Evolutionary conservation across 1,284 basidiomycete species (phyloP), one percentile per base, ranked within the genome.

Genomic region (Fomitopsis betulina): DNA sequence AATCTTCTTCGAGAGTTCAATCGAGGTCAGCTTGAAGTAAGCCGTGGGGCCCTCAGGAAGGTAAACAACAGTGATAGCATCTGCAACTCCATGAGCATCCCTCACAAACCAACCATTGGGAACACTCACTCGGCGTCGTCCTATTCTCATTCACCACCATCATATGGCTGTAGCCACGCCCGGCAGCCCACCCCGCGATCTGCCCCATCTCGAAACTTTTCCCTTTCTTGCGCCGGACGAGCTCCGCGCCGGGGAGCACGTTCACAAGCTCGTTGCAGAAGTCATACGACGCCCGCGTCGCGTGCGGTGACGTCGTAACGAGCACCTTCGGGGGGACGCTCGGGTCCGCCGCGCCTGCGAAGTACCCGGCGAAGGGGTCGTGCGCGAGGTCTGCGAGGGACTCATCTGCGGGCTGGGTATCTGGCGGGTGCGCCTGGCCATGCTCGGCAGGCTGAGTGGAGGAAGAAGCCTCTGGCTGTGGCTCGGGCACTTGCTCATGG

Each of bases 121-220:
- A 40, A 38, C 40, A 82, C 92, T 73, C 66, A 96, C 95, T 96
- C 12, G 93, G 91, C 68, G 87, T 88, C 73, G 94, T 95, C 79
- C 84, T 89, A 67, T 98, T 92, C 72, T 99, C 97, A 65, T 98
- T 98, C 23, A 99, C 91, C 5, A 99, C 93, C 56, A 94, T 80
- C 63, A 99, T 75, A 63, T 95, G 94, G 55, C 86, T 89, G 71
- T 93, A 99, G 1, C 88, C 89, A 66, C 97, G 78, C 53, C 87
- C 89, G 4, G 91, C 88, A 21, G 95, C 94, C 97, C 97, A 99
- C 1, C 89, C 85, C 38, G 96, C 93, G 65, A 99, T 94, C 65
- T 89, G 83, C 1, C 95, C 95, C 62, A 99, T 79, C 75, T 98
- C 96, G 66, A 93, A 98, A 1, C 94, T 94, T 64, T 93, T 91